Base-by-base conservation (phyloP, 164 flowering plant species). In the Amborella trichopoda region DNA sequence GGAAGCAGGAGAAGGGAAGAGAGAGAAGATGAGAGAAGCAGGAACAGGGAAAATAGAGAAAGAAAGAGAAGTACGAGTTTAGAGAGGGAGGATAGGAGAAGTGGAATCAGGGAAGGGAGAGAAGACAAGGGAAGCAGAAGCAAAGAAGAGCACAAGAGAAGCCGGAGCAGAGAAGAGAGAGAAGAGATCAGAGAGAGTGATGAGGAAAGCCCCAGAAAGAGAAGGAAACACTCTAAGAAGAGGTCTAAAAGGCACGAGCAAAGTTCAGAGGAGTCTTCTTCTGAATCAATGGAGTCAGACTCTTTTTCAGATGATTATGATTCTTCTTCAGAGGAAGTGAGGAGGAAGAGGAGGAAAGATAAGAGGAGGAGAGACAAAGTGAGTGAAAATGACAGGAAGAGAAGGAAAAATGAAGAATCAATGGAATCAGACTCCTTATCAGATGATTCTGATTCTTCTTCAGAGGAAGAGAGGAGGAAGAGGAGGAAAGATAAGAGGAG, bases 401-500 rank as follows among this genome's bases (percentile, higher is more conserved):
- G 25, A 32, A 27, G 19, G n/a, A 36, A 24, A 38, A 27, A 11
- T 5, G 50, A 39, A 20, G 59, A 58, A 46, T 49, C 51, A 9
- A 51, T 48, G 4, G 28, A 33, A 21, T 47, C 56, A 20, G 33
- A 56, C 26, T 49, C 50, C 4, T 40, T 52, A 2, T 55, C 49
- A 23, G 54, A 54, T 17, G 53, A 9, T 9, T 9, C 33, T 23
- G 28, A 30, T 13, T 56, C 60, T n/a, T 21, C 16, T 34, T 40
- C 57, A 23, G 45, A 20, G 23, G 6, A n/a, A n/a, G n/a, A n/a
- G n/a, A 22, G 22, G 21, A 16, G 45, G 45, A 16, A 25, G 37
- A 51, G 60, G 49, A 60, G 50, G 52, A 37, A 43, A 46, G 40
- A 30, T 45, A 44, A 48, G 53, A 44, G 54, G 45, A 47, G 46